These are phyloP conservation scores for Xylaria digitata DNA, from an alignment of 2,329 filamentous ascomycete species.

Conservation along the genomic window DNA sequence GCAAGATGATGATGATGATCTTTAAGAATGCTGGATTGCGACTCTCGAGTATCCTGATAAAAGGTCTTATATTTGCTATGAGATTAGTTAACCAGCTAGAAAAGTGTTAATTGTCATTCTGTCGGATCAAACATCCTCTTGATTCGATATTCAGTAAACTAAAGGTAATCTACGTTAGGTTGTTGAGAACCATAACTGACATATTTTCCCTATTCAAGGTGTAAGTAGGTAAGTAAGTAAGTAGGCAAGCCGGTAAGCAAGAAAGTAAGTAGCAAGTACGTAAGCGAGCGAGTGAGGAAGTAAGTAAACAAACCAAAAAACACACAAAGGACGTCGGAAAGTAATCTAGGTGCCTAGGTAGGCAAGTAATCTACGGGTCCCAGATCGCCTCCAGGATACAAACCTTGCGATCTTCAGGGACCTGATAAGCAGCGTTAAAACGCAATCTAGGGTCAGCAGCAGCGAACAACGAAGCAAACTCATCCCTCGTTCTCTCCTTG, in stretches of 20 bases:
- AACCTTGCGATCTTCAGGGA: constrained; percentile 14
- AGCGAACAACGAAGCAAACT: constrained; percentile 14
- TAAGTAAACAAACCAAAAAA: neutral
- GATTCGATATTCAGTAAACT: neutral
- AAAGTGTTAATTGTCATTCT: no score
- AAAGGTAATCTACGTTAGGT: neutral
- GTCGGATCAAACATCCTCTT: neutral
- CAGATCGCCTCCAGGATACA: constrained; percentile 28
- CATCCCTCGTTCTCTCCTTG: constrained; percentile 17
- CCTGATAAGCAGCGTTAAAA: constrained; percentile 13
- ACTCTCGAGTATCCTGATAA: neutral
- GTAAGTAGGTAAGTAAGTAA: neutral
- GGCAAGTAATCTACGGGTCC: constrained; percentile 9
- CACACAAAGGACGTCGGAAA: neutral
- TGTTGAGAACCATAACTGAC: neutral
- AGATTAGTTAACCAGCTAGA: neutral
- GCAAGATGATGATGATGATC: no score
- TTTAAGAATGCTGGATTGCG: no score
- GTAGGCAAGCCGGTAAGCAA: neutral
- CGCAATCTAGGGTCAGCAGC: constrained; percentile 8
- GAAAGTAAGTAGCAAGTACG: neutral
- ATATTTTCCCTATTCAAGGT: neutral
- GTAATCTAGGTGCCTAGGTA: neutral
- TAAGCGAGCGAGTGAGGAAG: neutral
- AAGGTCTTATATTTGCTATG: neutral